Conservation (phyloP, 192 early-diverging fungal genomes). For the Backusella tuberculispora region DNA sequence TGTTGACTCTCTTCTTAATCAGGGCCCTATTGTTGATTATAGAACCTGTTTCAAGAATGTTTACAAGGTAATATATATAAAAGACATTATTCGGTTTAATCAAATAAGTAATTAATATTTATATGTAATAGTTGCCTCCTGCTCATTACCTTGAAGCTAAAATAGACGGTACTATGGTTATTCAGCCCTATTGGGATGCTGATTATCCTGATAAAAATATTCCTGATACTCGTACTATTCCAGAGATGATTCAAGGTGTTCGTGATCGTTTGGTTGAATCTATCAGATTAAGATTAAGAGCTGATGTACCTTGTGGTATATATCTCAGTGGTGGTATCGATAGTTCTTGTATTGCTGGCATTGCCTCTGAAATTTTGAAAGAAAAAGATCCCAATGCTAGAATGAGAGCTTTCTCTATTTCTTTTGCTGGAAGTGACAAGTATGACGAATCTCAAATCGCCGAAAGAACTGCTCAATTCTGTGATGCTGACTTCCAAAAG, state of each 20-base stretch:
- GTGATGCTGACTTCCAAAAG: constrained; percentile 21
- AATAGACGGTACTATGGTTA: constrained; percentile 9
- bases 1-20: constrained; percentile 10
- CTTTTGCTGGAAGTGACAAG: constrained; percentile 19
- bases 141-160: constrained; percentile 16
- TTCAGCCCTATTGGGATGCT: constrained; percentile 25
- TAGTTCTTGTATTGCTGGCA: constrained; percentile 21
- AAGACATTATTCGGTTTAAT: background rate
- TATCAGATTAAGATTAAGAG: constrained; percentile 22
- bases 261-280: constrained; percentile 28
- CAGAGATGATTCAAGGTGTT: constrained; percentile 28
- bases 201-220: constrained; percentile 26
- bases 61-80: constrained; percentile 21
- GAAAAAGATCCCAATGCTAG: constrained; percentile 23
- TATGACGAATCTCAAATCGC: constrained; percentile 26
- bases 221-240: constrained; percentile 20
- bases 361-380: constrained; percentile 22
- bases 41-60: constrained; percentile 29
- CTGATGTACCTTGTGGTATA: constrained; percentile 23
- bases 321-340: constrained; percentile 29
- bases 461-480: constrained; percentile 20
- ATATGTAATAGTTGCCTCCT: constrained; percentile 17
- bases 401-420: constrained; percentile 22
- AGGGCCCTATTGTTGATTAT: constrained; percentile 16
- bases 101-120: background rate